Percentiles rank a stretch among this genome's conserved stretches.
Conservation (phyloP, 805 yeast genomes). For the Candida methanosorbosa region DNA sequence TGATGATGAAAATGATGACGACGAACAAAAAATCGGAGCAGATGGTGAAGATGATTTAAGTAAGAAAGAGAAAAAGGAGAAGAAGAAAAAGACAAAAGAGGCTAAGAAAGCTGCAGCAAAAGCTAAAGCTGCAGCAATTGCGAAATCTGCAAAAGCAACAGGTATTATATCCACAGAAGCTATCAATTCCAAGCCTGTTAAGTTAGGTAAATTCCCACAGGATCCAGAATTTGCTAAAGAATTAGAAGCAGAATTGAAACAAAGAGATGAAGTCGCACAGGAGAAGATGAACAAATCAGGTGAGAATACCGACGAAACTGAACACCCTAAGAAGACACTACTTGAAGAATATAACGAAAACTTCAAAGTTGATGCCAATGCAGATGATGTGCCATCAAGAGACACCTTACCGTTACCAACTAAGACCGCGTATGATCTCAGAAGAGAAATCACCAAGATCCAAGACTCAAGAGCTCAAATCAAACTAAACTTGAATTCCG, state of each 20-base stretch:
- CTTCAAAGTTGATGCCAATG: conserved; percentile 41
- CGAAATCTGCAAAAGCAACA: too few species aligned
- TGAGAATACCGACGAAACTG: not conserved
- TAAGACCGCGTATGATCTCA: conserved; percentile 71
- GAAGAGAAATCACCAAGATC: conserved; percentile 67
- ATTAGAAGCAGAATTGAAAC: conserved; percentile 72
- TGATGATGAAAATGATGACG: too few species aligned
- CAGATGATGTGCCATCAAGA: conserved; percentile 61
- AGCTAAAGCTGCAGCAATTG: too few species aligned
- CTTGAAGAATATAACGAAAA: conserved; percentile 59
- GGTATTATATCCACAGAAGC: too few species aligned
- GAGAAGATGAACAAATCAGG: conserved; percentile 12
- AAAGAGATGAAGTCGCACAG: conserved; percentile 51
- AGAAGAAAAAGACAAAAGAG: conserved; percentile 12
- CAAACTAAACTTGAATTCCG: conserved; percentile 52
- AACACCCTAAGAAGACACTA: conserved; percentile 33
- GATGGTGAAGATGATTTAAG: conserved; percentile 8
- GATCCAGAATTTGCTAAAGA: conserved; percentile 83
- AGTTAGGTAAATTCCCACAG: conserved; percentile 75
- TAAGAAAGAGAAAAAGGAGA: conserved; percentile 5
- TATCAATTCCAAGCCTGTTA: conserved; percentile 65
- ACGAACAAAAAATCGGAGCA: conserved; percentile 1
- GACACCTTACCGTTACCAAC: conserved; percentile 82
- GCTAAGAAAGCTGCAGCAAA: conserved; percentile 4
- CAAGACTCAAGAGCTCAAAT: conserved; percentile 77